These are phyloP conservation scores for Chytriomyces sp. DNA, from an alignment of 192 early-diverging fungal species.

Conservation along the genomic window DNA sequence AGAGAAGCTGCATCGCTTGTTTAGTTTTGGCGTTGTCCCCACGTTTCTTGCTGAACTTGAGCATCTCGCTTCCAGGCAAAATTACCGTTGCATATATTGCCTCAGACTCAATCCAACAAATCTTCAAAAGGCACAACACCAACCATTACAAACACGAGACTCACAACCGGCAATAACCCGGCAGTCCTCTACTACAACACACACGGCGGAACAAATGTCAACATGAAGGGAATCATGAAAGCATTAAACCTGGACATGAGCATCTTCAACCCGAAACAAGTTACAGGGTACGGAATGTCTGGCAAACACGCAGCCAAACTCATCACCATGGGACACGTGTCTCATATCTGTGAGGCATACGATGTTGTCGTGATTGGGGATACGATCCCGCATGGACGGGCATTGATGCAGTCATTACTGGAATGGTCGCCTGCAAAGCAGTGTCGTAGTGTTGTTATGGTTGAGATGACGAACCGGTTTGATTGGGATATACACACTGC, in stretches of 20 bases:
- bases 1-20: not conserved
- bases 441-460: not conserved
- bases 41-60: not conserved
- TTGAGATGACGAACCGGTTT: slow-evolving; percentile 33
- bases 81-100: not conserved
- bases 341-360: slow-evolving; percentile 5
- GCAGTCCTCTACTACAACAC: slow-evolving; percentile 28
- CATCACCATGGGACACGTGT: not conserved
- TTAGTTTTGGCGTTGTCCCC: not conserved
- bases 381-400: slow-evolving; percentile 30
- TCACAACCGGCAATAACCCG: not conserved
- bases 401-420: not conserved
- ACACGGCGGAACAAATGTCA: slow-evolving; percentile 13
- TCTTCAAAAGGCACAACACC: not conserved
- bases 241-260: not conserved
- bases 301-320: not conserved
- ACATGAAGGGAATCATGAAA: slow-evolving; percentile 15
- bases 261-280: slow-evolving; percentile 18
- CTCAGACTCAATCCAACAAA: not conserved
- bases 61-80: not conserved
- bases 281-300: slow-evolving; percentile 6
- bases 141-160: not conserved
- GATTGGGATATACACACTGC: slow-evolving; percentile 33
- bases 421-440: not conserved
- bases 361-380: slow-evolving; percentile 28